Percentiles rank a stretch among this genome's conserved stretches.
Conservation (phyloP, 1,284 basidiomycete species). For the Tremellales sp. region DNA sequence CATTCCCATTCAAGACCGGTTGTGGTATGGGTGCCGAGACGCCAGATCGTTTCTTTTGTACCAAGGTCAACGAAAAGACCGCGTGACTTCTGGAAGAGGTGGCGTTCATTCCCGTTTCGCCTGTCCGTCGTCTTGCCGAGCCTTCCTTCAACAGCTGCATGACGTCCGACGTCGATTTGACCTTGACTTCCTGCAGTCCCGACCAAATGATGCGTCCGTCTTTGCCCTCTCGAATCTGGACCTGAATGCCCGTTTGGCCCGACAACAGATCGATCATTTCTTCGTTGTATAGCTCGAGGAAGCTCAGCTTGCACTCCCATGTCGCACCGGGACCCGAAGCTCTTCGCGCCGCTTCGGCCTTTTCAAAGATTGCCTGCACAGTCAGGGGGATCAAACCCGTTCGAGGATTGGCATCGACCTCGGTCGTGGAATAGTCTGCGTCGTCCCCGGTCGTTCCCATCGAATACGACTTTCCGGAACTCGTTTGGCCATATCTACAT, state of each 20-base stretch:
- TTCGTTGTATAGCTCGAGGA: slow-evolving; percentile 98
- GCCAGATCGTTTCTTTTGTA: slow-evolving; percentile 54
- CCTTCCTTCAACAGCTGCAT: slow-evolving; percentile 88
- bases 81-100: slow-evolving; percentile 97
- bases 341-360: slow-evolving; percentile 69
- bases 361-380: slow-evolving; percentile 82
- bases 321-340: slow-evolving; percentile 68
- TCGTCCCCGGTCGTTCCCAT: slow-evolving; percentile 83
- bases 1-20: slow-evolving; percentile 3
- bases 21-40: slow-evolving; percentile 3
- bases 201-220: slow-evolving; percentile 96
- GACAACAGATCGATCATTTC: slow-evolving; percentile 86
- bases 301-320: slow-evolving; percentile 56
- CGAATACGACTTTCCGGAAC: slow-evolving; percentile 93
- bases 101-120: slow-evolving; percentile 98
- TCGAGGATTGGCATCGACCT: slow-evolving; percentile 32
- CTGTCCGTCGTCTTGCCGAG: slow-evolving; percentile 83
- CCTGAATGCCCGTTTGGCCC: slow-evolving; percentile 63
- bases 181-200: slow-evolving; percentile 84
- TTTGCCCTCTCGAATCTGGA: slow-evolving; percentile 95
- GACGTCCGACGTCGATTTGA: slow-evolving; percentile 77
- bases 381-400: slow-evolving; percentile 90
- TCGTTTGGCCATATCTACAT: slow-evolving; percentile 78
- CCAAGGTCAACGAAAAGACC: slow-evolving; percentile 93
- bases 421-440: slow-evolving; percentile 71